Conservation (phyloP, 2,329 filamentous ascomycete genomes). For the Sarocladium strictum region DNA sequence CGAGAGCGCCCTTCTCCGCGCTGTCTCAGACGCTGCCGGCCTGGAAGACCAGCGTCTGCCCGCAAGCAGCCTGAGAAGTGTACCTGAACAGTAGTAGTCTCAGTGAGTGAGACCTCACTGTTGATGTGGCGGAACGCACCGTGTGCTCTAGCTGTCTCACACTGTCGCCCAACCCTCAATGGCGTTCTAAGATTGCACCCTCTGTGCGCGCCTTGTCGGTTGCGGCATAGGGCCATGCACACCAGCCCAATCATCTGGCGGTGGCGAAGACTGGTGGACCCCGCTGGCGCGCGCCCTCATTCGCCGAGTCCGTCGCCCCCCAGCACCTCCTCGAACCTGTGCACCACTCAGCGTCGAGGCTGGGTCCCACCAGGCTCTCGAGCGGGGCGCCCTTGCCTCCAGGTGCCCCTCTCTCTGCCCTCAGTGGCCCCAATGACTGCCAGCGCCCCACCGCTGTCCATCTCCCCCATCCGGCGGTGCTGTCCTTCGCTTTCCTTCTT, state of each 20-base stretch:
- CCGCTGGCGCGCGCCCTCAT: slow-evolving; percentile 19
- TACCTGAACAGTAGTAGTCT: too few species aligned
- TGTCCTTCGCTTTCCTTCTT: slow-evolving; percentile 1
- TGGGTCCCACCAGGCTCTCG: slow-evolving; percentile 12
- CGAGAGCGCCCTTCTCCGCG: not conserved
- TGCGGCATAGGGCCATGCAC: slow-evolving; percentile 16
- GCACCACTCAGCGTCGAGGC: slow-evolving; percentile 2
- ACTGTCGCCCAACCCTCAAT: slow-evolving; percentile 20
- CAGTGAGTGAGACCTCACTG: not conserved
- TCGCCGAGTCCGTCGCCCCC: slow-evolving; percentile 22
- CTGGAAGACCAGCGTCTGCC: not conserved
- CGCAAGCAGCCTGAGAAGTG: not conserved
- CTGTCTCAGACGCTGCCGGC: not conserved
- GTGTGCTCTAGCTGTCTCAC: slow-evolving; percentile 7
- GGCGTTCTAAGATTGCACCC: slow-evolving; percentile 24
- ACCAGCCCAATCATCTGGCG: slow-evolving; percentile 24
- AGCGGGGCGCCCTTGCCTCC: slow-evolving; percentile 3
- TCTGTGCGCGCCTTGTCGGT: slow-evolving; percentile 18
- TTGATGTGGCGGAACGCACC: not conserved
- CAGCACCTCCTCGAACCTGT: not conserved
- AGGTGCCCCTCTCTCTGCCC: slow-evolving; percentile 1
- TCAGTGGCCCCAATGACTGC: slow-evolving; percentile 4
- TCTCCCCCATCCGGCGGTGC: slow-evolving; percentile 7
- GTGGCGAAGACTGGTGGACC: slow-evolving; percentile 25
- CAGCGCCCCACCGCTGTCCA: not conserved